phyloP scores from a whole-genome alignment of 768 basidiomycete genomes.

The Sarcomyxa edulis region DNA sequence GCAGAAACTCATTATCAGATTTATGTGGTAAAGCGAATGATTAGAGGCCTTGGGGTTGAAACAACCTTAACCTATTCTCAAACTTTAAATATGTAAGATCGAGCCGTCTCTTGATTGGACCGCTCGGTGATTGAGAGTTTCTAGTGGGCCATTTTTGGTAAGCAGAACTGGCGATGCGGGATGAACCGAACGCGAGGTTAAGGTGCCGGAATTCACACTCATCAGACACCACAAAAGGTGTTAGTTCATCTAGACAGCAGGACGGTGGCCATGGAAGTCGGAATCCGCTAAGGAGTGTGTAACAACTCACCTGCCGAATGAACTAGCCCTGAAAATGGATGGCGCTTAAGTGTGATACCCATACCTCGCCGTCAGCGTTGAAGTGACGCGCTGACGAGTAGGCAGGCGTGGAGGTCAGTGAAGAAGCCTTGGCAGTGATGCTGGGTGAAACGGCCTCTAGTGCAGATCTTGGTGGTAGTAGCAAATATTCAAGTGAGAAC shows the following conservation, averaged over 20 bases:
- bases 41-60: constrained; percentile 88
- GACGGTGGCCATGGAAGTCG: constrained; percentile 85
- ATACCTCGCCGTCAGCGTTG: constrained; percentile 76
- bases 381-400: constrained; percentile 69
- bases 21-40: constrained; percentile 82
- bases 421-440: constrained; percentile 73
- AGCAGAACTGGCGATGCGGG: constrained; percentile 68
- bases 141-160: constrained; percentile 77
- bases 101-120: constrained; percentile 78
- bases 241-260: constrained; percentile 87
- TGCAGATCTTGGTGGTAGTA: constrained; percentile 88
- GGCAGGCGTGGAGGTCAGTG: constrained; percentile 75
- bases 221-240: constrained; percentile 84
- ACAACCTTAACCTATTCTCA: constrained; percentile 82
- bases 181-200: constrained; percentile 67
- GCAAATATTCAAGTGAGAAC: constrained; percentile 86
- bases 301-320: constrained; percentile 89
- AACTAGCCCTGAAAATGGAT: constrained; percentile 91
- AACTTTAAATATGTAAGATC: constrained; percentile 85
- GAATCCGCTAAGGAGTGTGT: constrained; percentile 84
- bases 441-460: constrained; percentile 73
- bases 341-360: constrained; percentile 84
- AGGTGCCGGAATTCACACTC: constrained; percentile 80
- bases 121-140: constrained; percentile 79
- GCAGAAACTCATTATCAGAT: constrained; percentile 50